phyloP scores from a whole-genome alignment of 2,329 filamentous ascomycete species.

The Arthrobotrys musiformis region DNA sequence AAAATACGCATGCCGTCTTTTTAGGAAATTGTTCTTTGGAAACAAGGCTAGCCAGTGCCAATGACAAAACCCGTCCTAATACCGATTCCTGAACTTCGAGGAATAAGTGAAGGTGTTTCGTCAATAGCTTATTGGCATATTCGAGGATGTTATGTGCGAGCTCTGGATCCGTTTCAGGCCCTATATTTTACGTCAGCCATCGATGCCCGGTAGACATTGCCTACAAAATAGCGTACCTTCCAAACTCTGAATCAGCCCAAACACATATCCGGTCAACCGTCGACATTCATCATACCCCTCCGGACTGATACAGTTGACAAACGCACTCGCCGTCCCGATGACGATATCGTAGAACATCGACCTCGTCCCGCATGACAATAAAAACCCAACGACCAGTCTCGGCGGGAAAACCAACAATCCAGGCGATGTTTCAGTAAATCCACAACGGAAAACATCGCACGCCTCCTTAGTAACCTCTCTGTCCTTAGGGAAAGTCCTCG shows the following conservation, averaged over 20 bases:
- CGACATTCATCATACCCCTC: conserved; percentile 66
- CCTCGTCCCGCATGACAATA: conserved; percentile 70
- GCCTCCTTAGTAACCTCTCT: conserved; percentile 77
- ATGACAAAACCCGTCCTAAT: conserved; percentile 69
- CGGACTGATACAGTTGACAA: conserved; percentile 71
- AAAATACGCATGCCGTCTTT: conserved; percentile 77
- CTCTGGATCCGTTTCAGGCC: conserved; percentile 74
- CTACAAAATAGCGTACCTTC: conserved; percentile 65
- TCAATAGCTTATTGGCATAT: conserved; percentile 73
- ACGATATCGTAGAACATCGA: conserved; percentile 76
- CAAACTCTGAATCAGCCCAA: conserved; percentile 72
- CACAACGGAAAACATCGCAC: conserved; percentile 76
- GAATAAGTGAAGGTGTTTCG: conserved; percentile 72
- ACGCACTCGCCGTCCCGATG: conserved; percentile 76
- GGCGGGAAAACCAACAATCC: conserved; percentile 82
- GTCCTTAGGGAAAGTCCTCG: conserved; percentile 69
- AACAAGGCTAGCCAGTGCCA: conserved; percentile 75
- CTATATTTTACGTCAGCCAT: conserved; percentile 58
- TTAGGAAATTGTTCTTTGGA: conserved; percentile 81
- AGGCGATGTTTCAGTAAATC: conserved; percentile 78
- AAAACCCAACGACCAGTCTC: conserved; percentile 73
- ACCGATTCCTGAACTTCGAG: conserved; percentile 70
- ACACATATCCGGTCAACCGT: conserved; percentile 71
- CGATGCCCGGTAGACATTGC: conserved; percentile 35
- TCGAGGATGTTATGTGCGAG: conserved; percentile 79